Evolutionary conservation across 1,284 basidiomycete species (phyloP), one percentile per base, ranked within the genome.

Genomic region (Phylloporus sp.): DNA sequence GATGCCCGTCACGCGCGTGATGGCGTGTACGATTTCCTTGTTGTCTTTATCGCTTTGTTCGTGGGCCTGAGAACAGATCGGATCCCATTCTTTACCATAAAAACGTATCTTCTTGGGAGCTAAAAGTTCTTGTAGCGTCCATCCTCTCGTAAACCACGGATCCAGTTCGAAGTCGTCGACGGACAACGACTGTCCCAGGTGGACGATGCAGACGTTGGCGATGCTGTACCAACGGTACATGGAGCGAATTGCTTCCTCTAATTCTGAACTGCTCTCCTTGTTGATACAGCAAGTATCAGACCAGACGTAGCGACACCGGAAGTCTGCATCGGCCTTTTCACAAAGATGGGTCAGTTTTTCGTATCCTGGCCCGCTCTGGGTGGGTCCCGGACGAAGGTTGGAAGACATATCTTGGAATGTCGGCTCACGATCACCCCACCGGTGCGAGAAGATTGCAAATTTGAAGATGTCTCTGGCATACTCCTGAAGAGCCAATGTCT

Each of bases 91-190:
- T 44, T 46, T 64, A 22, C 61, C 65, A 20, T 69, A 65, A 11
- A 68, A 68, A 10, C 55, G 62, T 4, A 65, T 47, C 28, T 20
- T n/a, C 11, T 46, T 26, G 15, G 60, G 68, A 17, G 67, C 67
- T 28, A 68, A 57, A 15, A 70, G 62, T 53, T 68, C 67, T 46
- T 68, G 68, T 3, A 70, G 39, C 0, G 66, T 68, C 65, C 66
- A 68, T 6, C 63, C 66, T 28, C 66, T 46, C 11, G 54, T 62
- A 37, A 66, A 69, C 68, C 68, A 69, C 8, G 60, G 53, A 0
- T 68, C 65, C 10, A 7, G 47, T 0, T 55, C 68, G 47, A 69
- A 60, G 52, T 64, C 59, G 28, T 58, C 65, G 55, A 69, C 29
- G 13, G 51, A 51, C 29, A 32, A 52, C 4, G 65, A 60, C 22